phyloP scores from a whole-genome alignment of 495 filamentous ascomycete genomes.

The Physcia stellaris region DNA sequence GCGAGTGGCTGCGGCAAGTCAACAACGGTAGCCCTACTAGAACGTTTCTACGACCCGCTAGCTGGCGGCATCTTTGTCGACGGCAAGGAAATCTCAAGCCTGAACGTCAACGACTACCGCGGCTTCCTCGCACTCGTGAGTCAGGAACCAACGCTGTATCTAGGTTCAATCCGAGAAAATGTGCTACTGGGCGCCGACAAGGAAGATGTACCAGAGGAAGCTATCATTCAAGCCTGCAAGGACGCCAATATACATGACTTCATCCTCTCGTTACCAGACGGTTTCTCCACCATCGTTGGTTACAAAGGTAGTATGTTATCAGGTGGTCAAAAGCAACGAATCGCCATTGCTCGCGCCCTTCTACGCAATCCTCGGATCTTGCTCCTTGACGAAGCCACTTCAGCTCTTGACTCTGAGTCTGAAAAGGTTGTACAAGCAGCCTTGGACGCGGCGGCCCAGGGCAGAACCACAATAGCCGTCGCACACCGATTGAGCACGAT shows the following conservation, averaged over 20 bases:
- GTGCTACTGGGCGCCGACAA: constrained; percentile 55
- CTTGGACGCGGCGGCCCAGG: constrained; percentile 57
- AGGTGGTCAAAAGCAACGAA: constrained; percentile 74
- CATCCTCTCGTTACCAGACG: constrained; percentile 63
- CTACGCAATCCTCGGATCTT: constrained; percentile 56
- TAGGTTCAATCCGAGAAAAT: constrained; percentile 74
- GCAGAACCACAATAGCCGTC: constrained; percentile 66
- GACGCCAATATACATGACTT: constrained; percentile 91
- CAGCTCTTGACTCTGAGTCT: constrained; percentile 65
- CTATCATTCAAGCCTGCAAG: constrained; percentile 60
- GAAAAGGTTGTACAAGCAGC: constrained; percentile 77
- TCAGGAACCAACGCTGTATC: constrained; percentile 79
- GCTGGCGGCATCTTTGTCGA: constrained; percentile 62
- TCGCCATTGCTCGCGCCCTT: constrained; percentile 64
- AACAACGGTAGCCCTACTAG: constrained; percentile 66
- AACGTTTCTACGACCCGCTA: constrained; percentile 75
- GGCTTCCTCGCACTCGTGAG: constrained; percentile 65
- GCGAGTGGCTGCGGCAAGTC: constrained; percentile 75
- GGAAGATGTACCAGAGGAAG: constrained; percentile 52
- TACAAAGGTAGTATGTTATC: constrained; percentile 66
- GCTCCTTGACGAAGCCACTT: constrained; percentile 74
- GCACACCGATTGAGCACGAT: constrained; percentile 68
- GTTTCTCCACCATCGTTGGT: constrained; percentile 63
- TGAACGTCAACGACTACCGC: constrained; percentile 72
- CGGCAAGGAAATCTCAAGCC: constrained; percentile 53